phyloP scores from a whole-genome alignment of 192 early-diverging fungal species.

The Coemansia sp. region DNA sequence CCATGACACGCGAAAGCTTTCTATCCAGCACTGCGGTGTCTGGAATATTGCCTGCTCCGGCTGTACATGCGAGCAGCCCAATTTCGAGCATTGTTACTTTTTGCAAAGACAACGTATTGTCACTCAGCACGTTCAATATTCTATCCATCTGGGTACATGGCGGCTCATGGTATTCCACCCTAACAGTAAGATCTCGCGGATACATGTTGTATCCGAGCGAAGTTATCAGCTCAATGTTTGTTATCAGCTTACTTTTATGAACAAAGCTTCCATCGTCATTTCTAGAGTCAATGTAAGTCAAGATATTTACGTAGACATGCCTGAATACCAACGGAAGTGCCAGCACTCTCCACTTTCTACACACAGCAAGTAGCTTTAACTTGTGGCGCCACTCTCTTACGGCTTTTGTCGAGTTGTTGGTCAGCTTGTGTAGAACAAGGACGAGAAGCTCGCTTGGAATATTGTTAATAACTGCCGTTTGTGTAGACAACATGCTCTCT shows the following conservation, averaged over 20 bases:
- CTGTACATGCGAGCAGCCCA: background rate
- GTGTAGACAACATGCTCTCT: background rate
- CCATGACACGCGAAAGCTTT: background rate
- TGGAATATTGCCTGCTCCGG: background rate
- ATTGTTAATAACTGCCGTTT: background rate
- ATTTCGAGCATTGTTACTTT: background rate
- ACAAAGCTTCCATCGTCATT: background rate
- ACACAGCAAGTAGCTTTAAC: slow-evolving; percentile 1
- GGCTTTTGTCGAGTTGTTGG: background rate
- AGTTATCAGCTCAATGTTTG: background rate
- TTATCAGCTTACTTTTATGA: background rate
- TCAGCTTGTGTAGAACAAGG: background rate
- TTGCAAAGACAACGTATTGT: background rate
- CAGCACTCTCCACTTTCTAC: slow-evolving; percentile 7
- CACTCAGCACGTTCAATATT: background rate
- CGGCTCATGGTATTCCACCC: background rate
- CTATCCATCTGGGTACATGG: background rate
- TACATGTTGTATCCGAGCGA: background rate
- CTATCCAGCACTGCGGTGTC: background rate
- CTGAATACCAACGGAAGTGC: slow-evolving; percentile 2
- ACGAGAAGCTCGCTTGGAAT: slow-evolving; percentile 4
- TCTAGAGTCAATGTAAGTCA: background rate
- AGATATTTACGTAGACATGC: background rate
- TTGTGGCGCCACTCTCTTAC: background rate
- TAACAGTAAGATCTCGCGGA: background rate